Evolutionary conservation across 768 basidiomycete species (phyloP).

Genomic region (Leccinum uliginosum): DNA sequence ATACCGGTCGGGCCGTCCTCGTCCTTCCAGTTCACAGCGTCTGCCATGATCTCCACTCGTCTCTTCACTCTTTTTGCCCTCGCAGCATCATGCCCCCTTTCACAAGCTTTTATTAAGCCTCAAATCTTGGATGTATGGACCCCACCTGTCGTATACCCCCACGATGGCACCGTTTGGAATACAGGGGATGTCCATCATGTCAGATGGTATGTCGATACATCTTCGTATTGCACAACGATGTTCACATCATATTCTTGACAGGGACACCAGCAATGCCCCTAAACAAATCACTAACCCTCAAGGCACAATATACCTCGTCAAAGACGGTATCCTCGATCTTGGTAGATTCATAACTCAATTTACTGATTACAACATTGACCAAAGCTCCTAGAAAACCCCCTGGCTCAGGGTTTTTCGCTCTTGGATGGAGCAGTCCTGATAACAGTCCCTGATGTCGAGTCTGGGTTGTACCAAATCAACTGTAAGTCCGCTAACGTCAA

Average conservation of each 20-base stretch:
- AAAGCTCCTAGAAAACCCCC: conserved; percentile 13
- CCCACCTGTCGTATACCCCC: conserved; percentile 26
- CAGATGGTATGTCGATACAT: conserved; percentile 24
- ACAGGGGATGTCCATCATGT: conserved; percentile 15
- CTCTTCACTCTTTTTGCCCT: conserved; percentile 10
- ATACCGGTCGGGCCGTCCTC: background rate
- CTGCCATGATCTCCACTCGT: conserved; percentile 1
- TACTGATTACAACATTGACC: conserved; percentile 3
- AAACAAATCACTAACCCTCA: conserved; percentile 29
- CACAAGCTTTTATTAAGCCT: background rate
- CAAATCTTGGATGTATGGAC: conserved; percentile 21
- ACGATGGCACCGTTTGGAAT: conserved; percentile 20
- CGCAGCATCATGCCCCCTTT: conserved; percentile 8
- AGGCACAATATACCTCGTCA: conserved; percentile 28
- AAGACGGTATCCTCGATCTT: conserved; percentile 16
- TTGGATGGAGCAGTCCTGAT: conserved; percentile 22
- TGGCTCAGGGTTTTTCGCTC: conserved; percentile 30
- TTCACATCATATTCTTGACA: conserved; percentile 8
- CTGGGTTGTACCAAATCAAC: conserved; percentile 32
- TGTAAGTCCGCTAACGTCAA: conserved; percentile 16
- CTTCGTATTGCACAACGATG: background rate
- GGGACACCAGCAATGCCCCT: conserved; percentile 30
- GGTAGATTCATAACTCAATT: conserved; percentile 17
- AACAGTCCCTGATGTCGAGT: conserved; percentile 26
- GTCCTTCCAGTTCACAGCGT: background rate